A percentile compares a stretch with the other conserved stretches of the same genome.
Conservation (phyloP, 495 filamentous ascomycete genomes). For the Polyplosphaeria fusca region DNA sequence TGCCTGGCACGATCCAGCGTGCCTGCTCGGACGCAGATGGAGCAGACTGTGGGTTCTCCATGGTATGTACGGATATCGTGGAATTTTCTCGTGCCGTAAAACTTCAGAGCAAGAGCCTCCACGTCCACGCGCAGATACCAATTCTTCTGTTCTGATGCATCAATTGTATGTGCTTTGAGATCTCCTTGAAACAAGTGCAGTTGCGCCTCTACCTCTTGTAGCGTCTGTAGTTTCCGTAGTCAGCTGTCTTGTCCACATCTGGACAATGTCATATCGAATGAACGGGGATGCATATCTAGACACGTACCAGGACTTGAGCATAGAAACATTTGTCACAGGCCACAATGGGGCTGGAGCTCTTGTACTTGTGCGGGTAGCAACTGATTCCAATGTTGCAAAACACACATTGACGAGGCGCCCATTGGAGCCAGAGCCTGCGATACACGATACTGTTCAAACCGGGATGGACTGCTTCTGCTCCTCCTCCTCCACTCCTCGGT, state of each 20-base stretch:
- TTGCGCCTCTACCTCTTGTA: background rate
- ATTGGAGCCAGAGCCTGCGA: constrained; percentile 15
- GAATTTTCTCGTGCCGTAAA: background rate
- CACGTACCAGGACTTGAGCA: constrained; percentile 7
- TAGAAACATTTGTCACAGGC: constrained; percentile 12
- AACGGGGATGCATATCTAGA: background rate
- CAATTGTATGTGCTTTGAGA: background rate
- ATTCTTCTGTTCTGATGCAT: background rate
- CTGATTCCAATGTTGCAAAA: background rate
- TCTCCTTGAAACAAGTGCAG: background rate
- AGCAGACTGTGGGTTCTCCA: too few relatives aligned
- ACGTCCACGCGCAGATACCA: background rate
- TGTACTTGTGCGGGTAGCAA: background rate
- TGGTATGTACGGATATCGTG: too few relatives aligned
- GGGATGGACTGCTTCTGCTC: constrained; percentile 2
- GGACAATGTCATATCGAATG: background rate
- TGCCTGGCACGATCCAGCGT: background rate
- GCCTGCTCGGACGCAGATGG: background rate
- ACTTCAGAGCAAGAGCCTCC: background rate
- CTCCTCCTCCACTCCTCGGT: background rate
- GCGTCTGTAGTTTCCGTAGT: too few relatives aligned
- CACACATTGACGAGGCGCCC: constrained; percentile 4
- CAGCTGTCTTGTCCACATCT: too few relatives aligned
- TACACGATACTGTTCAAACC: constrained; percentile 9
- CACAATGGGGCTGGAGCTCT: background rate